Evolutionary conservation across 1,284 basidiomycete genomes (phyloP), one percentile per base, ranked within the genome.

Genomic region (Moesziomyces antarcticus): DNA sequence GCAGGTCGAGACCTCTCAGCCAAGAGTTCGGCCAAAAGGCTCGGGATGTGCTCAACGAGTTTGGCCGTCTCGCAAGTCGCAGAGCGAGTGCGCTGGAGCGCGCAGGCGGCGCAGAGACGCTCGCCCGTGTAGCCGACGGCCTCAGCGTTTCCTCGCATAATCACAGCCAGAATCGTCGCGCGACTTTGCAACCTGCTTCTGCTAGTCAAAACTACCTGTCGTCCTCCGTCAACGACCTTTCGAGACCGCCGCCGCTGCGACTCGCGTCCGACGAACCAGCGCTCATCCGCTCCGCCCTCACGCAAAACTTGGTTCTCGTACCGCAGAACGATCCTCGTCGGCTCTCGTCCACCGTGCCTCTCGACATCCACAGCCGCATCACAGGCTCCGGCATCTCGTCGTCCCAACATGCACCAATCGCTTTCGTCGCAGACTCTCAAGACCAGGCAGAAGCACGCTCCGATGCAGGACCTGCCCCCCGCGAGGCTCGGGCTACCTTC

Each of bases 11-110:
- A 24, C 69, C 63, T 11, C 50, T 64, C 30, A 75, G 64, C 33
- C 60, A 56, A 20, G 73, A 67, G 42, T 55, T 75, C 20, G 54
- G 60, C 9, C 63, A 63, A 25, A 56, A 53, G 30, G 61, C 73
- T 16, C 41, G 54, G 21, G 73, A 71, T 24, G 73, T 69, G 3
- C 44, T 75, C 48, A 59, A 22, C 50, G 68, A 71, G n/a, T 56
- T 71, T 13, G 64, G 63, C 5, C 58, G 57, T 10, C 45, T 60
- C 20, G 63, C 73, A 22, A 66, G 33, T 18, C 57, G 58, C 16
- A 59, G 54, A 20, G 50, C 55, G 6, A 65, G 56, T 18, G 63
- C 62, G 10, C 50, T 60, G 3, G 66, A 74, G 18, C 53, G 66
- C 18, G 53, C 56, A 11, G 57, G 56, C 22, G 69, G 60, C 18